These are phyloP conservation scores for Gnaphalium uliginosum DNA, from an alignment of 129 eudicot species.

Conservation along the genomic window DNA sequence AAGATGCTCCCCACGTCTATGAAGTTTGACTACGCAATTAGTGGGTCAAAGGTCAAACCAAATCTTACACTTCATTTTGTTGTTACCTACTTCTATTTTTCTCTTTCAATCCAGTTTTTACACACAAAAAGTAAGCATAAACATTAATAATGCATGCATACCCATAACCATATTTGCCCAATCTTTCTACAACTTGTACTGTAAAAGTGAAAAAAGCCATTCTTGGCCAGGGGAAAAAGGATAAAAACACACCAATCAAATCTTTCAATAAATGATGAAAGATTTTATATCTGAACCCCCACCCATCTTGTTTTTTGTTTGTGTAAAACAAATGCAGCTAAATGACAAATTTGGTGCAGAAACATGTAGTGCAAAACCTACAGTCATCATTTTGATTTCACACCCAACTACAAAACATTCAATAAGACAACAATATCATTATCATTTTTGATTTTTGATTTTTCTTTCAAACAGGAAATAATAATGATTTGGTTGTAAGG, in stretches of 20 bases:
- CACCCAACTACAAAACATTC: conserved; percentile 30
- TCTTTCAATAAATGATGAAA: conserved; percentile 42
- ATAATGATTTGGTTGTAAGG: not conserved
- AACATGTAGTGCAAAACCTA: conserved; percentile 32
- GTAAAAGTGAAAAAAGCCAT: conserved; percentile 19
- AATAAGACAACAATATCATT: conserved; percentile 27
- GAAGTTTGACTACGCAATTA: conserved; percentile 46
- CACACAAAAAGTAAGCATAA: conserved; percentile 27
- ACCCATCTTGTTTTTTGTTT: conserved; percentile 21
- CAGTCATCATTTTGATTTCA: conserved; percentile 34
- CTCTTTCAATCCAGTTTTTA: conserved; percentile 12
- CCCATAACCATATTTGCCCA: conserved; percentile 11
- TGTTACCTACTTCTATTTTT: conserved; percentile 24
- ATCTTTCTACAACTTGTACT: conserved; percentile 9
- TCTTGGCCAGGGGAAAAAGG: conserved; percentile 22
- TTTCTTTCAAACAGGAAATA: too few species aligned
- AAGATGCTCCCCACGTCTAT: conserved; percentile 38
- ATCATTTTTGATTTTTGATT: conserved; percentile 2
- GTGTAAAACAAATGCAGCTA: conserved; percentile 24
- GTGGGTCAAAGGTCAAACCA: conserved; percentile 46
- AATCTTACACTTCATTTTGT: conserved; percentile 22
- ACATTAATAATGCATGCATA: conserved; percentile 7
- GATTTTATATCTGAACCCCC: conserved; percentile 29
- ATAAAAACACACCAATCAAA: conserved; percentile 27
- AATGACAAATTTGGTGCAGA: conserved; percentile 36